These are phyloP conservation scores for Candida namnaoensis DNA, from an alignment of 805 yeast species.

Conservation along the genomic window DNA sequence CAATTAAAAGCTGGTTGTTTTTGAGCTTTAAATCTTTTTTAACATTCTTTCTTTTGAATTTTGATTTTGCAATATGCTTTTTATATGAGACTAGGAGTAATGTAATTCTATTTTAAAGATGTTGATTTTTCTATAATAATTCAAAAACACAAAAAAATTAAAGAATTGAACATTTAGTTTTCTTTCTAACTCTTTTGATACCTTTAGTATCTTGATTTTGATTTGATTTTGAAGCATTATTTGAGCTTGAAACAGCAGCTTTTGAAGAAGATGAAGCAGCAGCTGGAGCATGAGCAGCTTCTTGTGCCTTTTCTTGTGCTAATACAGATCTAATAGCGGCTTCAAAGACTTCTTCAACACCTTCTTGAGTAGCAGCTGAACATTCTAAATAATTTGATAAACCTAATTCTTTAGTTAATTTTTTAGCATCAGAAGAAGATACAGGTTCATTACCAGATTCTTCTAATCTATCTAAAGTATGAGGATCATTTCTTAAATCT, in stretches of 20 bases:
- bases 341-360: conserved; percentile 95
- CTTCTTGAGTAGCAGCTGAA: conserved; percentile 95
- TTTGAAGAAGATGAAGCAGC: conserved; percentile 27
- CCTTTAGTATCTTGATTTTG: not conserved
- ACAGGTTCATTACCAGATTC: conserved; percentile 88
- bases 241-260: too few species aligned
- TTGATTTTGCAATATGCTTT: too few species aligned
- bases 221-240: too few species aligned
- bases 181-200: conserved; percentile 27
- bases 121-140: too few species aligned
- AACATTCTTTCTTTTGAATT: too few species aligned
- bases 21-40: too few species aligned
- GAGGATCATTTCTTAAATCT: conserved; percentile 90
- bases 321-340: conserved; percentile 57
- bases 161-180: conserved; percentile 39
- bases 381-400: conserved; percentile 99
- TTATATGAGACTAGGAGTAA: too few species aligned
- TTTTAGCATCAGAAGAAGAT: conserved; percentile 80
- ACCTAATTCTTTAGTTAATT: conserved; percentile 85
- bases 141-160: conserved; percentile 8
- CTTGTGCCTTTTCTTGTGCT: conserved; percentile 19
- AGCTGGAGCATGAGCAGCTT: conserved; percentile 96
- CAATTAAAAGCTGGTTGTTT: too few species aligned
- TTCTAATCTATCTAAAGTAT: conserved; percentile 79
- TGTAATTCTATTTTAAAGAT: too few species aligned